phyloP scores from a whole-genome alignment of 306 rosid species.

The Corylus heterophylla region DNA sequence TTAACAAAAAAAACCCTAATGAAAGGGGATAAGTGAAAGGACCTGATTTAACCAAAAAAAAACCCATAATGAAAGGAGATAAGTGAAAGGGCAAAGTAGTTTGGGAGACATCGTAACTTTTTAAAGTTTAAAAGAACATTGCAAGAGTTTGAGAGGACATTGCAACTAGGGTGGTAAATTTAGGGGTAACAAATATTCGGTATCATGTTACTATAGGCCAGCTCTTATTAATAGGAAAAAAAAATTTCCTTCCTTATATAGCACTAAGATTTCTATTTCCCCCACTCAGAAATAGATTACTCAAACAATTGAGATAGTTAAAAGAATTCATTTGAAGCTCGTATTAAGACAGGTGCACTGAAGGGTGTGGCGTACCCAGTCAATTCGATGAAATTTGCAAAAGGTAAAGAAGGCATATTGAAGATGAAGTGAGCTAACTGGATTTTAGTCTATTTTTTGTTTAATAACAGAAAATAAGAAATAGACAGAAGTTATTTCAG shows the following conservation, averaged over 20 bases:
- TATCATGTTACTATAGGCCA: not conserved
- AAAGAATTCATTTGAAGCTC: not conserved
- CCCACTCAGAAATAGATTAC: not conserved
- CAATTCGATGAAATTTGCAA: not conserved
- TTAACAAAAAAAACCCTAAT: too few species aligned
- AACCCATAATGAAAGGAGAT: too few species aligned
- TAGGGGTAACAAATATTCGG: not conserved
- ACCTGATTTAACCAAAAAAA: too few species aligned
- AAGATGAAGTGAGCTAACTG: not conserved
- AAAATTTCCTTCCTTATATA: not conserved
- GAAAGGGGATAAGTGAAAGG: too few species aligned
- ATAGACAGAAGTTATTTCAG: not conserved
- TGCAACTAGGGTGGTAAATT: too few species aligned
- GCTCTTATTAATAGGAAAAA: not conserved
- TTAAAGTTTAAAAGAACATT: too few species aligned
- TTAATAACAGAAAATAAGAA: not conserved
- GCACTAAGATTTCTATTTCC: not conserved
- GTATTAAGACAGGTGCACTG: not conserved
- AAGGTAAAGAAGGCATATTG: not conserved
- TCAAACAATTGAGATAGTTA: too few species aligned
- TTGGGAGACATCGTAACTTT: too few species aligned
- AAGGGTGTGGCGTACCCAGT: not conserved
- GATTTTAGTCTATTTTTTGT: not conserved
- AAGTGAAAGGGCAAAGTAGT: too few species aligned
- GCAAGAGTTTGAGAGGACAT: too few species aligned